Evolutionary conservation across 176 grass and related monocot species (phyloP).

Genomic region (Alloteropsis semialata): DNA sequence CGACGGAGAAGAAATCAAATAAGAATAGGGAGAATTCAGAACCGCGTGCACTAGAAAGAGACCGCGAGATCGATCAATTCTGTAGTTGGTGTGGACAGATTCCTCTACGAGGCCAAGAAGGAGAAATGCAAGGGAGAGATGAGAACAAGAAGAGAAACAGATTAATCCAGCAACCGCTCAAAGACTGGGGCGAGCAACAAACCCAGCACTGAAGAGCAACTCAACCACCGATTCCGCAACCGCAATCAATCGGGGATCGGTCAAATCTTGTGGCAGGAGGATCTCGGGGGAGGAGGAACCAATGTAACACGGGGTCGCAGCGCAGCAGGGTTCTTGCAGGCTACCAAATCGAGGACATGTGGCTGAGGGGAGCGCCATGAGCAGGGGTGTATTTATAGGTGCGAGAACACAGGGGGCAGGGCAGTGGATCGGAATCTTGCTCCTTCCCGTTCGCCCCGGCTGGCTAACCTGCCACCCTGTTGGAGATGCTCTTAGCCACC

Average conservation of each 20-base stretch:
- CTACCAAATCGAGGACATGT: conserved; percentile 31
- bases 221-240: not conserved
- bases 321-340: conserved; percentile 35
- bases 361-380: too few species aligned
- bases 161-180: not conserved
- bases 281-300: not conserved
- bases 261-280: too few species aligned
- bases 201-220: not conserved
- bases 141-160: not conserved
- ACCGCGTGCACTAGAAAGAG: not conserved
- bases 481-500: too few species aligned
- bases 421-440: conserved; percentile 42
- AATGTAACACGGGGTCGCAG: not conserved
- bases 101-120: not conserved
- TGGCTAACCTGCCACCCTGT: conserved; percentile 41
- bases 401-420: not conserved
- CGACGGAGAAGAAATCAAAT: not conserved
- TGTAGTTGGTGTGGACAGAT: not conserved
- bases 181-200: not conserved
- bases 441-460: not conserved
- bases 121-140: not conserved
- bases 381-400: too few species aligned
- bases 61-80: not conserved
- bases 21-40: not conserved
- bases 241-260: too few species aligned